phyloP scores from a whole-genome alignment of 495 filamentous ascomycete genomes.

The Podospora conica region DNA sequence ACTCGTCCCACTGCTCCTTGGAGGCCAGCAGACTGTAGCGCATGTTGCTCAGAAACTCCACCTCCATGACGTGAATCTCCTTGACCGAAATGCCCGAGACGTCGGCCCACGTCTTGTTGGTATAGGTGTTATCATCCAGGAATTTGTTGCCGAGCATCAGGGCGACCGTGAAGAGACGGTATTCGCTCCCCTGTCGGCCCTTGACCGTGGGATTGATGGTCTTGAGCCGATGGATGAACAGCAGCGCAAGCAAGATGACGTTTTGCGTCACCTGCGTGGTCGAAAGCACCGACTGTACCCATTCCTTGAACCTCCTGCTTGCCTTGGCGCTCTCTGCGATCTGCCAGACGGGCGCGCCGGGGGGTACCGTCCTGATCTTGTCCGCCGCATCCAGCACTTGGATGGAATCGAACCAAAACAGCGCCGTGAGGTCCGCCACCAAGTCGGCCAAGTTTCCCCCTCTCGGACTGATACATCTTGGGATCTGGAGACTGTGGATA shows the following conservation, averaged over 20 bases:
- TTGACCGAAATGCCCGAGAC: slow-evolving; percentile 90
- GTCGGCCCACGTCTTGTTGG: slow-evolving; percentile 99
- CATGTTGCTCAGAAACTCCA: slow-evolving; percentile 98
- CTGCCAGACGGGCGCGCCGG: slow-evolving; percentile 38
- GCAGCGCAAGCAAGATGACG: slow-evolving; percentile 80
- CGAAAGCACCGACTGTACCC: slow-evolving; percentile 82
- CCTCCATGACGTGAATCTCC: slow-evolving; percentile 99
- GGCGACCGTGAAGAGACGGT: slow-evolving; percentile 88
- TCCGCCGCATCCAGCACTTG: slow-evolving; percentile 67
- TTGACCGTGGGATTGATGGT: slow-evolving; percentile 78
- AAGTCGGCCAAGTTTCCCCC: slow-evolving; percentile 74
- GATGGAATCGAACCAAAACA: slow-evolving; percentile 98
- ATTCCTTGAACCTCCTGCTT: slow-evolving; percentile 76
- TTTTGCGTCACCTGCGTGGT: slow-evolving; percentile 98
- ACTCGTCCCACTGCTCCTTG: slow-evolving; percentile 73
- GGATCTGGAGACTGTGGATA: slow-evolving; percentile 61
- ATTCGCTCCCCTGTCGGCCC: slow-evolving; percentile 91
- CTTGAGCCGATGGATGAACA: slow-evolving; percentile 94
- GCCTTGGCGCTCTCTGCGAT: slow-evolving; percentile 71
- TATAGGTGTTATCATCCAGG: slow-evolving; percentile 98
- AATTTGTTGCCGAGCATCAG: slow-evolving; percentile 99
- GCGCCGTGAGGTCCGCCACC: slow-evolving; percentile 86
- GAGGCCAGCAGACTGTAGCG: slow-evolving; percentile 86
- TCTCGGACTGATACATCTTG: slow-evolving; percentile 63
- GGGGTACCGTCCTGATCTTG: slow-evolving; percentile 46